Conservation (phyloP, 345 rosid species). For the Ailanthus altissimus region DNA sequence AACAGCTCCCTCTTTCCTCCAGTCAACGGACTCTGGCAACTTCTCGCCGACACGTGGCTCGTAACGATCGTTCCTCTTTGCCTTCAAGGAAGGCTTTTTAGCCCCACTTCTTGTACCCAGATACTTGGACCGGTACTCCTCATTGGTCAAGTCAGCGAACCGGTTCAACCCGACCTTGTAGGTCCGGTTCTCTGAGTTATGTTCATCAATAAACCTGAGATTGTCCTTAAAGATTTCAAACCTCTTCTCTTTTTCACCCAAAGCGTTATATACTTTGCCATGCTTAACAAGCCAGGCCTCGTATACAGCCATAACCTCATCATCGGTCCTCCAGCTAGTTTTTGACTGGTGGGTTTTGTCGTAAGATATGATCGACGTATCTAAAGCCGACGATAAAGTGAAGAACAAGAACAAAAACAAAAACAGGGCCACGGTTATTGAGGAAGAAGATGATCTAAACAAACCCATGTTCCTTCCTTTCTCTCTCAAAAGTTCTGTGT, state of each 20-base stretch:
- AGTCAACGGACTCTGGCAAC: slow-evolving; percentile 71
- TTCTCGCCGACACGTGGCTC: slow-evolving; percentile 59
- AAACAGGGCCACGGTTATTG: slow-evolving; percentile 26
- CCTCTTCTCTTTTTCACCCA: slow-evolving; percentile 71
- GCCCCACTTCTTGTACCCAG: slow-evolving; percentile 51
- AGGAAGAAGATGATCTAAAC: slow-evolving; percentile 15
- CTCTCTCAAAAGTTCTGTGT: background rate
- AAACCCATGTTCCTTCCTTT: slow-evolving; percentile 39
- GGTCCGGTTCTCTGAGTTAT: slow-evolving; percentile 60
- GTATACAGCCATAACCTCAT: slow-evolving; percentile 64
- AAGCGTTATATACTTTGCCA: slow-evolving; percentile 60
- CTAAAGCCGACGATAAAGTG: slow-evolving; percentile 59
- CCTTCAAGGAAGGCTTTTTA: slow-evolving; percentile 33
- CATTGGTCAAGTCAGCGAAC: slow-evolving; percentile 90
- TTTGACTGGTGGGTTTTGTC: slow-evolving; percentile 48
- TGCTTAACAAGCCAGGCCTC: slow-evolving; percentile 74
- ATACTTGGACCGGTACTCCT: slow-evolving; percentile 77
- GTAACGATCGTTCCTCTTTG: slow-evolving; percentile 53
- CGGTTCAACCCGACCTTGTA: slow-evolving; percentile 74
- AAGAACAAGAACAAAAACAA: slow-evolving; percentile 47
- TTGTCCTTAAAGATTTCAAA: slow-evolving; percentile 83
- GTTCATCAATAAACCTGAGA: slow-evolving; percentile 76
- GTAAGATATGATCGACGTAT: slow-evolving; percentile 79
- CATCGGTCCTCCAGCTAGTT: slow-evolving; percentile 56
- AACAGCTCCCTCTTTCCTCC: slow-evolving; percentile 85